A percentile compares a stretch with the other conserved stretches of the same genome.
Evolutionary conservation across 2,329 filamentous ascomycete species (phyloP).

Genomic region (Paracoccidioides lutzii): DNA sequence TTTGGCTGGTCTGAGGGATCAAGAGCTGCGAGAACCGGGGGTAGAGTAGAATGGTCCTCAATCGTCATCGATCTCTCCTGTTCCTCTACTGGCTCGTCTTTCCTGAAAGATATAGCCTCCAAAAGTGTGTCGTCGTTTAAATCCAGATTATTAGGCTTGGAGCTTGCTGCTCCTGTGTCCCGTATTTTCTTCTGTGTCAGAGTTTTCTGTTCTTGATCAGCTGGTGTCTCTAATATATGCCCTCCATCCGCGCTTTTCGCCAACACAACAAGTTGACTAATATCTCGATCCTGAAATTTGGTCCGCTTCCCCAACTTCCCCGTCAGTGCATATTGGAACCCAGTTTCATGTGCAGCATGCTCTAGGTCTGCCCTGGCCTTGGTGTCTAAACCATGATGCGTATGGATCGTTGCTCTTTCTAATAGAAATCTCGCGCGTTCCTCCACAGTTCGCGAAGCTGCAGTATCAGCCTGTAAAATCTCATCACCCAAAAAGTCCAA

Average conservation of each 20-base stretch:
- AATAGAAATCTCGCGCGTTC: slow-evolving; percentile 60
- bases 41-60: slow-evolving; percentile 40
- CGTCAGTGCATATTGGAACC: slow-evolving; percentile 69
- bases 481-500: slow-evolving; percentile 38
- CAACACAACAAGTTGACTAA: slow-evolving; percentile 81
- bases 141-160: slow-evolving; percentile 54
- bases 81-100: slow-evolving; percentile 32
- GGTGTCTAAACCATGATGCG: slow-evolving; percentile 67
- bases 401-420: slow-evolving; percentile 71
- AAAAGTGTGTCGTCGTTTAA: slow-evolving; percentile 89
- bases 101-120: slow-evolving; percentile 70
- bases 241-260: slow-evolving; percentile 52
- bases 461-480: slow-evolving; percentile 17
- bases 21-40: slow-evolving; percentile 49
- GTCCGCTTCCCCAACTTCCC: slow-evolving; percentile 63
- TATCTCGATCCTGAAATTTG: slow-evolving; percentile 32
- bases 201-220: slow-evolving; percentile 10
- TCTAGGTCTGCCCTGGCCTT: slow-evolving; percentile 61
- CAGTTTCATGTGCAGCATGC: slow-evolving; percentile 51
- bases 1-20: slow-evolving; percentile 71
- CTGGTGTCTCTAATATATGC: slow-evolving; percentile 7
- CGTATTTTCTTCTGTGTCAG: slow-evolving; percentile 5
- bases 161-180: slow-evolving; percentile 16
- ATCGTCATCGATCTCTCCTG: slow-evolving; percentile 26
- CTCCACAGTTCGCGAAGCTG: slow-evolving; percentile 22